Percentiles rank a stretch among this genome's conserved stretches.
Evolutionary conservation across 306 rosid species (phyloP).

Genomic region (Sophora flavescens): DNA sequence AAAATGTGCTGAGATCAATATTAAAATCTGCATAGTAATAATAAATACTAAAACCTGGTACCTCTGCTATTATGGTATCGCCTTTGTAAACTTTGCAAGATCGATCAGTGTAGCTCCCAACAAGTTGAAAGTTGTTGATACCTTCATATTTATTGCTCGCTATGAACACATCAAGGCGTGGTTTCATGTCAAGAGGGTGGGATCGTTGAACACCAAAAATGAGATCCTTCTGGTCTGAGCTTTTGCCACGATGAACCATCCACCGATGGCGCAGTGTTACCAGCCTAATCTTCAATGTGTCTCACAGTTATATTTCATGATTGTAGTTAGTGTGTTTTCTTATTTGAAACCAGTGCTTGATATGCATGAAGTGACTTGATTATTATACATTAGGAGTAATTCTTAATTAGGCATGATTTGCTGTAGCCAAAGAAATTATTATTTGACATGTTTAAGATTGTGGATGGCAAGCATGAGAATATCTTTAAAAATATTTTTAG

Average conservation of each 20-base stretch:
- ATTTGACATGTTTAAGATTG: too few species aligned
- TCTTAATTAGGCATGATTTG: too few species aligned
- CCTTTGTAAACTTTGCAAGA: slow-evolving; percentile 42
- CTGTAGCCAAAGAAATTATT: too few species aligned
- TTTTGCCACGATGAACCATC: slow-evolving; percentile 44
- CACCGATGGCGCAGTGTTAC: slow-evolving; percentile 43
- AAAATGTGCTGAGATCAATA: neutral
- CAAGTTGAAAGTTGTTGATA: slow-evolving; percentile 39
- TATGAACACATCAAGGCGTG: slow-evolving; percentile 34
- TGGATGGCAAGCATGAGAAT: too few species aligned
- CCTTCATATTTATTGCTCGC: neutral
- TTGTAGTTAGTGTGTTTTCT: neutral
- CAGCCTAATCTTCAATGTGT: slow-evolving; percentile 24
- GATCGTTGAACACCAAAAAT: slow-evolving; percentile 40
- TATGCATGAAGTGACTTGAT: neutral
- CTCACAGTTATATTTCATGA: neutral
- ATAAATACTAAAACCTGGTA: neutral
- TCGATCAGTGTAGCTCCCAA: slow-evolving; percentile 20
- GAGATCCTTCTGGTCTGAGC: slow-evolving; percentile 34
- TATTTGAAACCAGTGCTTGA: too few species aligned
- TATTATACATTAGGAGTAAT: too few species aligned
- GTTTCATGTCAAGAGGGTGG: slow-evolving; percentile 42
- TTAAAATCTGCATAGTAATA: neutral
- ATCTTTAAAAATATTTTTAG: too few species aligned
- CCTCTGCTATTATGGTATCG: slow-evolving; percentile 35